Conservation (phyloP, 768 basidiomycete genomes). For the Mycena amicta region DNA sequence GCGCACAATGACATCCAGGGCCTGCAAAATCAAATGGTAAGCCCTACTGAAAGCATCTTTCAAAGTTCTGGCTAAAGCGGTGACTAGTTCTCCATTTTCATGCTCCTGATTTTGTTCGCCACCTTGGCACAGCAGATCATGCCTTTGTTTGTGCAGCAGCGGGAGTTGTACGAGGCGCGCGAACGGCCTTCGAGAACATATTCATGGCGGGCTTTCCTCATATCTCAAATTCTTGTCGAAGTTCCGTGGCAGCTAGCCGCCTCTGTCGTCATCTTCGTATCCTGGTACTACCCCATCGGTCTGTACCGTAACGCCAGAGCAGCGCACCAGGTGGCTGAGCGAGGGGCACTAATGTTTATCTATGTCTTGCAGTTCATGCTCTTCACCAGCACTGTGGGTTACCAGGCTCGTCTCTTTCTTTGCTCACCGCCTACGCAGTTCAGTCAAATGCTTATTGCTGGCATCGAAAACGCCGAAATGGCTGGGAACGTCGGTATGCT, state of each 20-base stretch:
- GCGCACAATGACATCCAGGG: slow-evolving; percentile 29
- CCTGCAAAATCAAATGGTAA: slow-evolving; percentile 29
- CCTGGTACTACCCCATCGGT: slow-evolving; percentile 41
- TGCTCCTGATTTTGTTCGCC: slow-evolving; percentile 30
- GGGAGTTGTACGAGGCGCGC: slow-evolving; percentile 36
- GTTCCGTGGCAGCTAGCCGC: slow-evolving; percentile 30
- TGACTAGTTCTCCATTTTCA: slow-evolving; percentile 29
- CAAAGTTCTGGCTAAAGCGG: not conserved
- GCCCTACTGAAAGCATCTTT: not conserved
- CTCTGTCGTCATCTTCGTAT: slow-evolving; percentile 33
- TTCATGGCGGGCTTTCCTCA: slow-evolving; percentile 33
- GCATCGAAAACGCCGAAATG: slow-evolving; percentile 37
- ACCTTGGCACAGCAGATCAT: slow-evolving; percentile 39
- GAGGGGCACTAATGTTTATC: slow-evolving; percentile 44
- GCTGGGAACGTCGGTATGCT: slow-evolving; percentile 44
- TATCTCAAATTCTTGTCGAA: slow-evolving; percentile 37
- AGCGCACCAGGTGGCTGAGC: slow-evolving; percentile 34
- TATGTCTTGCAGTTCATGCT: slow-evolving; percentile 39
- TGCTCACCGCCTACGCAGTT: slow-evolving; percentile 14
- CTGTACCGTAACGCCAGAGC: slow-evolving; percentile 42
- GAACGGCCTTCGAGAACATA: slow-evolving; percentile 38
- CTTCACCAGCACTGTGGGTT: slow-evolving; percentile 33
- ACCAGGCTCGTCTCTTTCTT: no score
- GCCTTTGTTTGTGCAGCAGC: slow-evolving; percentile 38
- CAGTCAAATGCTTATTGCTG: slow-evolving; percentile 38